A percentile compares a stretch with the other conserved stretches of the same genome.
These are phyloP conservation scores for Emmonsiellopsis sp. DNA, from an alignment of 2,329 filamentous ascomycete genomes.

Conservation along the genomic window DNA sequence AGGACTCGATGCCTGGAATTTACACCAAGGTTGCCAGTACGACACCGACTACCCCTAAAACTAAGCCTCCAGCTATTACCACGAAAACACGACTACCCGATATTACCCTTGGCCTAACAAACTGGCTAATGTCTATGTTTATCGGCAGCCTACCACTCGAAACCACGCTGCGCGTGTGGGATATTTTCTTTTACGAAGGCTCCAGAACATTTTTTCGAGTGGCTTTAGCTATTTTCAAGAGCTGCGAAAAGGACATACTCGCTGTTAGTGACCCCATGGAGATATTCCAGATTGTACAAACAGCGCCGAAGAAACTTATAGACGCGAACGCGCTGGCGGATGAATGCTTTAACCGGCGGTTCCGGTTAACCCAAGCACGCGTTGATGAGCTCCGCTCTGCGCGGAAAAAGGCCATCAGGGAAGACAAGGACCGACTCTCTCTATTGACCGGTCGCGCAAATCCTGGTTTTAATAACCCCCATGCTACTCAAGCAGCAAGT, in stretches of 20 bases:
- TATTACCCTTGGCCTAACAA: constrained; percentile 84
- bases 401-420: constrained; percentile 44
- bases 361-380: constrained; percentile 69
- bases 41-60: constrained; percentile 34
- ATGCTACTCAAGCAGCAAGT: constrained; percentile 5
- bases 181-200: constrained; percentile 91
- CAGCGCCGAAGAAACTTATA: constrained; percentile 67
- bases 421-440: constrained; percentile 32
- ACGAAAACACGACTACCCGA: constrained; percentile 59
- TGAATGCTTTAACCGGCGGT: constrained; percentile 67
- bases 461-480: constrained; percentile 4
- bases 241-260: constrained; percentile 71
- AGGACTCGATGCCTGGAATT: constrained; percentile 69
- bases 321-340: constrained; percentile 78
- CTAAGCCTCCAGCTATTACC: constrained; percentile 33
- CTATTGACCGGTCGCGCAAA: constrained; percentile 15
- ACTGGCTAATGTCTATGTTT: constrained; percentile 97
- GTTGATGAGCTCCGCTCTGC: constrained; percentile 69
- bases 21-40: constrained; percentile 81
- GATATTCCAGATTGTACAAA: constrained; percentile 89
- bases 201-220: constrained; percentile 90
- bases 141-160: constrained; percentile 89
- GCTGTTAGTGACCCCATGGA: constrained; percentile 81
- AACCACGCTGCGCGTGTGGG: constrained; percentile 86
- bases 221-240: constrained; percentile 82